These are phyloP conservation scores for Trametes villosa DNA, from an alignment of 768 basidiomycete species.

Conservation along the genomic window DNA sequence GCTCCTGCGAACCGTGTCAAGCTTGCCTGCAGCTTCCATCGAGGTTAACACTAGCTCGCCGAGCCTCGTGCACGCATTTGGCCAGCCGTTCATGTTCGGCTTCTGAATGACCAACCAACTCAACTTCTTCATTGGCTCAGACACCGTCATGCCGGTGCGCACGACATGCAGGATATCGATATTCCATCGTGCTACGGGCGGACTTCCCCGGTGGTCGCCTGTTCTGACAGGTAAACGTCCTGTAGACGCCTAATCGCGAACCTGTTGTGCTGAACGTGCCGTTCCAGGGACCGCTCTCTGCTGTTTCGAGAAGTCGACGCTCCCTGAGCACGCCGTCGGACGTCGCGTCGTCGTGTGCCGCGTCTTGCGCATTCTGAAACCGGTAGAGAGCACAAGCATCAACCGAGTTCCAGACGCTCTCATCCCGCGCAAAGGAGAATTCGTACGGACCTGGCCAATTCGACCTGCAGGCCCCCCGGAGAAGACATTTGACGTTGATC, in stretches of 20 bases:
- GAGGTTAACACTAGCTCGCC: background rate
- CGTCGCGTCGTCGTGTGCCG: background rate
- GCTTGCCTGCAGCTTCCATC: no score
- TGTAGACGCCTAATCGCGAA: no score
- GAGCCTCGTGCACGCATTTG: background rate
- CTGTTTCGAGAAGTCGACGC: slow-evolving; percentile 2
- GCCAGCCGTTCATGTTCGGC: background rate
- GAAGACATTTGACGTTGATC: background rate
- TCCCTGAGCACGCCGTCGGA: background rate
- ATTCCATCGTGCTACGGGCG: no score
- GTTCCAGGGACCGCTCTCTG: no score
- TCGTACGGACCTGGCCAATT: background rate
- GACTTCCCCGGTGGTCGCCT: background rate
- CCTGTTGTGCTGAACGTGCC: no score
- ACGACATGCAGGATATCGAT: no score
- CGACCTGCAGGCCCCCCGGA: background rate
- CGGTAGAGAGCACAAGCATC: background rate
- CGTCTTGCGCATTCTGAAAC: background rate
- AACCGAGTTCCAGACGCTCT: no score
- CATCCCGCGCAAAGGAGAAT: background rate
- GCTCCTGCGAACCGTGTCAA: background rate
- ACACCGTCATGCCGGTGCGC: background rate
- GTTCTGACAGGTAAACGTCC: background rate
- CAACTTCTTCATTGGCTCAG: background rate
- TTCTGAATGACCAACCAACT: background rate